A percentile compares a stretch with the other conserved stretches of the same genome.
Conservation (phyloP, 306 rosid species). For the Rubus idaeus region DNA sequence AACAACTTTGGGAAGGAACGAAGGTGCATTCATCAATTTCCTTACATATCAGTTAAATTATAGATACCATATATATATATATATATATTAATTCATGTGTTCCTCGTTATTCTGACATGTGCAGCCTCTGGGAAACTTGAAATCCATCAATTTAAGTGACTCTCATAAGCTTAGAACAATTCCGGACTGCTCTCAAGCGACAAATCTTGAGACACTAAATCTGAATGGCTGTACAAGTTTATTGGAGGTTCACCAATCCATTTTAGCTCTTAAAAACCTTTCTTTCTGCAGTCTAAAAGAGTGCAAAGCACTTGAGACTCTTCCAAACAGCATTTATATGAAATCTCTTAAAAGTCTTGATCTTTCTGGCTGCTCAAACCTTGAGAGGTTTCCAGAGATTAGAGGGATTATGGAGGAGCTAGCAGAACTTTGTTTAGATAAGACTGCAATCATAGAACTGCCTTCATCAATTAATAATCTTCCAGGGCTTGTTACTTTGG, state of each 20-base stretch:
- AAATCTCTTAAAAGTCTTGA: neutral
- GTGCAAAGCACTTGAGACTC: neutral
- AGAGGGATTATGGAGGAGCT: too few species aligned
- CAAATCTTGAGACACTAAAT: slow-evolving; percentile 8
- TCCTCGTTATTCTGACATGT: neutral
- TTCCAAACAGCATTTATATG: neutral
- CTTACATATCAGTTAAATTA: neutral
- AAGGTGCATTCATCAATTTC: neutral
- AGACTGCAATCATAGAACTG: too few species aligned
- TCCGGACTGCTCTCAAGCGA: slow-evolving; percentile 16
- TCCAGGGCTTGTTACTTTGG: too few species aligned
- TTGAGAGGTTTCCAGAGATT: too few species aligned
- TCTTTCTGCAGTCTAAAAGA: neutral
- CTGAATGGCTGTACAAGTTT: neutral
- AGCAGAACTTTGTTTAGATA: too few species aligned
- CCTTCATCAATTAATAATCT: too few species aligned
- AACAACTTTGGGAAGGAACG: slow-evolving; percentile 3
- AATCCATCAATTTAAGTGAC: neutral
- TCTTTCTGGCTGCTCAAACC: too few species aligned
- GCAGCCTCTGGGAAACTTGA: slow-evolving; percentile 10
- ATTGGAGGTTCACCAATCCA: slow-evolving; percentile 9
- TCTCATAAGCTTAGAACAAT: neutral
- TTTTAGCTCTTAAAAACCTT: neutral
- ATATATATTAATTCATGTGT: neutral
- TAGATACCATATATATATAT: neutral